Base-by-base conservation (phyloP, 1,139 yeast genomes). In the Pichia sp. region DNA sequence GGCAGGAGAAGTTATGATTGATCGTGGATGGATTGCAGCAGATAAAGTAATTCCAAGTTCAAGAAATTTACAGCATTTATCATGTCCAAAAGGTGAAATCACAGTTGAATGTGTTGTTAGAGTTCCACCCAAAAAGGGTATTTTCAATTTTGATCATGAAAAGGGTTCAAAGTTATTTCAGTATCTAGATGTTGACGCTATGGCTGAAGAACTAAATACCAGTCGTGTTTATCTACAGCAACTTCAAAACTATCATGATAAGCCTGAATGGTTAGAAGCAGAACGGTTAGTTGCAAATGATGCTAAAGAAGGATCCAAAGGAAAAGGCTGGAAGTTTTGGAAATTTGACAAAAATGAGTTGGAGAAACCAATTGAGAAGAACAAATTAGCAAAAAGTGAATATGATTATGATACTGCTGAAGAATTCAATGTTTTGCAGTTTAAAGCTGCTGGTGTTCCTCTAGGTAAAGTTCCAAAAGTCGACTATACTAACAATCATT, bases 11-110 rank as follows among this genome's bases (percentile, higher is more conserved):
- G 66, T 89, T 22, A 67, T 91, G 43, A 73, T 91, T 26, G 94
- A 86, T 60, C 74, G 99, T 51, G 99, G 99, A 7, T 91, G 97
- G 95, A 79, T 91, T 36, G 67, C 77, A 26, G 86, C 83, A 52
- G 82, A 79, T 15, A 77, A 76, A 50, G 80, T 83, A 5, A 67
- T 77, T 22, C 95, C 93, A 25, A 63, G 67, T 10, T 63, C 69
- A 6, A 72, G 98, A 52, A 72, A 68, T 53, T 69, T 73, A 57
- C 70, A 68, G 35, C 89, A 75, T 60, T 68, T 83, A 49, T 79
- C 93, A 1, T 56, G 81, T 44, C 95, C 95, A 1, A 64, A 69
- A 47, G 94, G 89, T 9, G 82, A 77, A 44, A 83, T 85, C 36
- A 79, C 79, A 39, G 67, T 89, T 31, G 78, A 73, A 48, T 88